Base-by-base conservation (phyloP, 2,329 filamentous ascomycete genomes). In the Emergomyces orientalis region DNA sequence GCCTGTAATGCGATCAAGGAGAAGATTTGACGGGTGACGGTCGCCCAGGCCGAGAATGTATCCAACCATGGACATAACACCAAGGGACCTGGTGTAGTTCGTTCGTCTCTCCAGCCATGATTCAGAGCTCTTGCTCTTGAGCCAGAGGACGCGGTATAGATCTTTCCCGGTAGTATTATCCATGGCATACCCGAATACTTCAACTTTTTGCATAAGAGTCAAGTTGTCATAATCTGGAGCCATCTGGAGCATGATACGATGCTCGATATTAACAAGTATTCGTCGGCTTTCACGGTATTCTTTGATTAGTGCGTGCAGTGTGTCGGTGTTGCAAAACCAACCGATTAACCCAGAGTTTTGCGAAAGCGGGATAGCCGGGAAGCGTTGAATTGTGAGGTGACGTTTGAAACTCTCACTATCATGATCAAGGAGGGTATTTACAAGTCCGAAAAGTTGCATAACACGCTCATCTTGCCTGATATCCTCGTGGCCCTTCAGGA, bases 61-160 rank as follows among this genome's bases (percentile, higher is more conserved):
- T 66, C 94, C 94, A n/a, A 97, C 94, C 91, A 99, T 99, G n/a
- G 91, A 97, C 94, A 99, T 99, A 71, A 99, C 94, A 69, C 91
- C 94, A 1, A 99, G 82, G 1, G 93, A 97, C 63, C 94, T 88
- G 22, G 94, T 99, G 78, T 99, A 99, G 74, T 96, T 99, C n/a
- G 95, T 99, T 61, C 94, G 88, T 52, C 94, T 85, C 76, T 97
- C 94, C 41, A 99, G 86, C 94, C 94, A 99, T 1, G 93, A 89
- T 76, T 99, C 94, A 0, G 93, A 97, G 65, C 90, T 96, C 81
- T 97, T 97, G 72, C 91, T 96, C 84, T 99, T 99, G 69, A 99
- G 83, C 94, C 95, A 99, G 43, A 99, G 80, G 1, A 99, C 93
- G 45, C 94, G 90, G 77, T 99, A 99, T 32, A 99, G 81, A 78